A percentile compares a stretch with the other conserved stretches of the same genome.
Conservation (phyloP, 768 basidiomycete species). For the Cubamyces sp. region DNA sequence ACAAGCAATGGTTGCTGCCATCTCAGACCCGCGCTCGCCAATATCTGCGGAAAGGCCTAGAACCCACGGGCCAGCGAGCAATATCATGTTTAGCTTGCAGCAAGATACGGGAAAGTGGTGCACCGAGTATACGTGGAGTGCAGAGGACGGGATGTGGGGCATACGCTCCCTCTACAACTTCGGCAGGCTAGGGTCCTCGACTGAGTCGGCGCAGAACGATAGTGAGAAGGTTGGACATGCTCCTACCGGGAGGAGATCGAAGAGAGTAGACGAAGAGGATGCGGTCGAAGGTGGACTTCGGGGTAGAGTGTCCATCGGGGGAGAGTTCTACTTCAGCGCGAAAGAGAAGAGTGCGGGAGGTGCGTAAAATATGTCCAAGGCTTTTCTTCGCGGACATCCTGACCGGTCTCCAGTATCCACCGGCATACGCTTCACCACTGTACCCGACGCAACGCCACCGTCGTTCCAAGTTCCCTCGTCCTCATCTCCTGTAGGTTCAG, state of each 20-base stretch:
- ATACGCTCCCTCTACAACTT: conserved; percentile 90
- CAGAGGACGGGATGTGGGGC: conserved; percentile 94
- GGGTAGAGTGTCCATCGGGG: conserved; percentile 90
- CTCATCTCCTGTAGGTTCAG: conserved; percentile 34
- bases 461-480: conserved; percentile 57
- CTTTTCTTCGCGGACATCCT: not conserved
- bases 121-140: conserved; percentile 93
- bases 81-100: conserved; percentile 83
- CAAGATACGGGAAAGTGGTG: conserved; percentile 94
- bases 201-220: conserved; percentile 41
- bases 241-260: conserved; percentile 35
- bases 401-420: conserved; percentile 70
- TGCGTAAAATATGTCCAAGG: conserved; percentile 42
- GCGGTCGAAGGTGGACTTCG: conserved; percentile 89
- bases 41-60: conserved; percentile 46
- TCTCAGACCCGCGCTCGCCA: conserved; percentile 74
- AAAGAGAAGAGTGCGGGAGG: conserved; percentile 93
- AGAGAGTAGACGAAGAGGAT: conserved; percentile 95
- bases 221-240: conserved; percentile 29
- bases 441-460: conserved; percentile 77
- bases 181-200: conserved; percentile 59
- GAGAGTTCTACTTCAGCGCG: conserved; percentile 91
- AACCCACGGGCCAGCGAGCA: conserved; percentile 51
- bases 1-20: conserved; percentile 83
- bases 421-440: conserved; percentile 91